Percentiles rank a stretch among this genome's conserved stretches.
These are phyloP conservation scores for Verticillium alfalfae DNA, from an alignment of 2,329 filamentous ascomycete species.

Conservation along the genomic window DNA sequence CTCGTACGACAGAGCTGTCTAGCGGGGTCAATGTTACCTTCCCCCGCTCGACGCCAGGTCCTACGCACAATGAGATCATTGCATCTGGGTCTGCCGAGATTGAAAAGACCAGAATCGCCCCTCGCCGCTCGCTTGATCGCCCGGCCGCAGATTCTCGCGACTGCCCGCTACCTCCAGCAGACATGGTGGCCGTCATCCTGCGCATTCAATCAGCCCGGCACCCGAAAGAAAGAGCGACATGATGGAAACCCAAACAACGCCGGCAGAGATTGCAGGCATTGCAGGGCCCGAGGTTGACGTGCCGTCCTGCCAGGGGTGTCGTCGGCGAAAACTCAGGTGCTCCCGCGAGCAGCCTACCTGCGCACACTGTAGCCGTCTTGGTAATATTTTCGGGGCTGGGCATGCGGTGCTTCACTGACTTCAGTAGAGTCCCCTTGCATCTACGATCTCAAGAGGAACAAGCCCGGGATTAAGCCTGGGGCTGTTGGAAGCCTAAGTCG, in stretches of 20 bases:
- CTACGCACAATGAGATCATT: slow-evolving; percentile 1
- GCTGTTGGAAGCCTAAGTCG: slow-evolving; percentile 15
- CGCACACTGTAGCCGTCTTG: slow-evolving; percentile 21
- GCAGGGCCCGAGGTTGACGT: slow-evolving; percentile 9
- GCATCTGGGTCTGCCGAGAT: background rate
- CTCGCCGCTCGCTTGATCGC: slow-evolving; percentile 10
- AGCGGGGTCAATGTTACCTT: background rate
- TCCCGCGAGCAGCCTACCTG: slow-evolving; percentile 25
- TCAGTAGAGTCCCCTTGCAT: slow-evolving; percentile 14
- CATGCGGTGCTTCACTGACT: background rate
- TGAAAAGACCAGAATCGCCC: background rate
- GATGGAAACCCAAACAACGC: background rate
- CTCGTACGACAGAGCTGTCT: background rate
- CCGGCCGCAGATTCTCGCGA: slow-evolving; percentile 11
- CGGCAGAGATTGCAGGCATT: background rate
- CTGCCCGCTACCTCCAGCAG: background rate
- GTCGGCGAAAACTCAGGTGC: slow-evolving; percentile 25
- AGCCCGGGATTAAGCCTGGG: slow-evolving; percentile 16
- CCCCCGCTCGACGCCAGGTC: background rate
- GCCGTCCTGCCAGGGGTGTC: slow-evolving; percentile 25
- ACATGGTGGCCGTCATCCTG: background rate
- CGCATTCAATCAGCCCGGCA: background rate
- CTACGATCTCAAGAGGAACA: slow-evolving; percentile 17
- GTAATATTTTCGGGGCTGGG: slow-evolving; percentile 7
- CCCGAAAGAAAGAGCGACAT: background rate